Evolutionary conservation across 176 grass and related monocot species (phyloP).

Genomic region (Poa annua): DNA sequence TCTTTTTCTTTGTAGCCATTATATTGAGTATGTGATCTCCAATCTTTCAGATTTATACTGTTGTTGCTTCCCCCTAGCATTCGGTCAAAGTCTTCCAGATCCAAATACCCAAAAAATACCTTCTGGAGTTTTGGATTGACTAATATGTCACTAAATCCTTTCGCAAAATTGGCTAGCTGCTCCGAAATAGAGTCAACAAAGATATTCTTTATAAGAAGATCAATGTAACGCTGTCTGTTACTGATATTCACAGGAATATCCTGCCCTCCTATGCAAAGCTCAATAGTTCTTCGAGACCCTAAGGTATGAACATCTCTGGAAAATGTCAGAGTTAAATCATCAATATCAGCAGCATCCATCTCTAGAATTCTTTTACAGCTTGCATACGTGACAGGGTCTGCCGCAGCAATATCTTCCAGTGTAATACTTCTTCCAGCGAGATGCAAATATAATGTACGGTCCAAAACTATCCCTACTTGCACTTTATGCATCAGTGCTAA

Average conservation of each 20-base stretch:
- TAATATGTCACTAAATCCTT: constrained; percentile 91
- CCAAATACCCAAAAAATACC: constrained; percentile 83
- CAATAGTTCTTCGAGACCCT: constrained; percentile 70
- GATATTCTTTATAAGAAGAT: constrained; percentile 85
- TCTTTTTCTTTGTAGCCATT: constrained; percentile 93
- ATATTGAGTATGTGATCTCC: constrained; percentile 95
- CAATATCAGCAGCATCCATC: constrained; percentile 81
- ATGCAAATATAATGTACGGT: constrained; percentile 81
- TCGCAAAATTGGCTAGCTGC: constrained; percentile 68
- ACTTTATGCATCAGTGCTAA: constrained; percentile 98
- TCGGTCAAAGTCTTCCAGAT: constrained; percentile 84
- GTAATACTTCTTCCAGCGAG: constrained; percentile 79
- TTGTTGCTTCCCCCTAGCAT: constrained; percentile 77
- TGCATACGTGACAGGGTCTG: constrained; percentile 78
- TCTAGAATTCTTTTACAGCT: constrained; percentile 91
- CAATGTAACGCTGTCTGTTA: constrained; percentile 77
- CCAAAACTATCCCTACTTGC: constrained; percentile 90
- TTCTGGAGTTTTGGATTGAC: constrained; percentile 52
- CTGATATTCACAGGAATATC: constrained; percentile 82
- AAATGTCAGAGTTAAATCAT: constrained; percentile 88
- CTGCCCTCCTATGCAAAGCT: constrained; percentile 84
- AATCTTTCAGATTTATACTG: constrained; percentile 77
- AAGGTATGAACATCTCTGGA: constrained; percentile 72
- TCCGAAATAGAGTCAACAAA: constrained; percentile 82
- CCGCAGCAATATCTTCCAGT: constrained; percentile 82